Percentiles rank a stretch among this genome's conserved stretches.
phyloP scores from a whole-genome alignment of 495 filamentous ascomycete genomes.

The Penicillium tannophilum region DNA sequence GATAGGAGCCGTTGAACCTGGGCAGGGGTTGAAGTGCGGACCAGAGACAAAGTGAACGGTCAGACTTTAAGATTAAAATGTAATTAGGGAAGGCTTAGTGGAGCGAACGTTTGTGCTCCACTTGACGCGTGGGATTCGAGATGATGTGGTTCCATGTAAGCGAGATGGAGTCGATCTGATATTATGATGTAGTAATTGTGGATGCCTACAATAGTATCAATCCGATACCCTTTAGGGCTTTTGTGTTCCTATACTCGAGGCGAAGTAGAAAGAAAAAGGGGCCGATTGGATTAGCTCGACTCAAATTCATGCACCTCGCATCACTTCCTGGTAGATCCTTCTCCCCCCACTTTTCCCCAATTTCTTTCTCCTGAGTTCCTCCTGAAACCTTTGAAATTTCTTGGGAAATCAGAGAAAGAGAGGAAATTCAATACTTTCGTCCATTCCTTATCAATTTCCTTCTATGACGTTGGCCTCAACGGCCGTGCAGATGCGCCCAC shows the following conservation, averaged over 20 bases:
- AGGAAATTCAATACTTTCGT: slow-evolving; percentile 1
- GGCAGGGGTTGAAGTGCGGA: slow-evolving; percentile 42
- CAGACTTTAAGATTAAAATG: background rate
- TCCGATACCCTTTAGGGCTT: background rate
- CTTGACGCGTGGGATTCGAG: background rate
- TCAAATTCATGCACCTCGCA: slow-evolving; percentile 23
- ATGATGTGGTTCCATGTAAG: background rate
- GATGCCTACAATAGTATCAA: background rate
- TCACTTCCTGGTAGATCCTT: slow-evolving; percentile 20
- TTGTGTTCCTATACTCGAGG: background rate
- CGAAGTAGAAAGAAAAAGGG: background rate
- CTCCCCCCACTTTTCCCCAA: slow-evolving; percentile 9
- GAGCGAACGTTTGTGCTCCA: slow-evolving; percentile 5
- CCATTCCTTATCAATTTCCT: slow-evolving; percentile 4
- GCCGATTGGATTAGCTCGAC: slow-evolving; percentile 9
- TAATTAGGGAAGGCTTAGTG: slow-evolving; percentile 1
- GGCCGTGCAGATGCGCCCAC: slow-evolving; percentile 26
- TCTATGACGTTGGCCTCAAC: slow-evolving; percentile 19
- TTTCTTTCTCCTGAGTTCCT: slow-evolving; percentile 5
- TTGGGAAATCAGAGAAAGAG: background rate
- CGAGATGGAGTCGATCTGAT: slow-evolving; percentile 1
- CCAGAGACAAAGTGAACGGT: background rate
- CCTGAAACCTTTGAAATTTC: slow-evolving; percentile 8
- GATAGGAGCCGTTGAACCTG: slow-evolving; percentile 42
- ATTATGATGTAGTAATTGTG: background rate